Evolutionary conservation across 1,284 basidiomycete species (phyloP).

Genomic region (Stygiomarasmius scandens): DNA sequence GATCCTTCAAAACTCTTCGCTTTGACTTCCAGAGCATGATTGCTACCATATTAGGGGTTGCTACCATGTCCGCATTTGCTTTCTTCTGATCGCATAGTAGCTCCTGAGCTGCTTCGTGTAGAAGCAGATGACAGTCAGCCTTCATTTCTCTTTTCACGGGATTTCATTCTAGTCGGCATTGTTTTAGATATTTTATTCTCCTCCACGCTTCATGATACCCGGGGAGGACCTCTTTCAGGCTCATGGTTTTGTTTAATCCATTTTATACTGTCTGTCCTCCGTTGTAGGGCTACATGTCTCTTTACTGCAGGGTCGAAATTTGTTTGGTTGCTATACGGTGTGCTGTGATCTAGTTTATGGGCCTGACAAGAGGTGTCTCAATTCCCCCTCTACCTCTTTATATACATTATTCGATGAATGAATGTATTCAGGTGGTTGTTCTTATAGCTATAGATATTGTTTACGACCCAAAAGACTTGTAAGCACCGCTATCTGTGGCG

Average conservation of each 20-base stretch:
- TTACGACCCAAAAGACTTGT: too few relatives aligned
- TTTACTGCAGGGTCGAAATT: not conserved
- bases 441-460: not conserved
- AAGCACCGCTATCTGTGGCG: too few relatives aligned
- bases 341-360: not conserved
- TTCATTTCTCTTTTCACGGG: not conserved
- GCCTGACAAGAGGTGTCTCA: not conserved
- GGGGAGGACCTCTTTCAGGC: not conserved
- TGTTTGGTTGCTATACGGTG: not conserved
- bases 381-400: not conserved
- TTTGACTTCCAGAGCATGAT: conserved; percentile 29
- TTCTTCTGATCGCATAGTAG: conserved; percentile 16
- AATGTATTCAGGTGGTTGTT: not conserved
- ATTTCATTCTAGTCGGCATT: not conserved
- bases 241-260: not conserved
- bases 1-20: conserved; percentile 28
- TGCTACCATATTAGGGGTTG: conserved; percentile 31
- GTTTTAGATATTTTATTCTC: not conserved
- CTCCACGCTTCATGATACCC: not conserved
- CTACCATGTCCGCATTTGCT: conserved; percentile 24
- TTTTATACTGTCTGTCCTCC: not conserved
- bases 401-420: not conserved
- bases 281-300: not conserved
- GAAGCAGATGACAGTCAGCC: not conserved
- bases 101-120: too few relatives aligned